These are phyloP conservation scores for Dianthus caryophyllus DNA, from an alignment of 148 eudicot species.

Conservation along the genomic window DNA sequence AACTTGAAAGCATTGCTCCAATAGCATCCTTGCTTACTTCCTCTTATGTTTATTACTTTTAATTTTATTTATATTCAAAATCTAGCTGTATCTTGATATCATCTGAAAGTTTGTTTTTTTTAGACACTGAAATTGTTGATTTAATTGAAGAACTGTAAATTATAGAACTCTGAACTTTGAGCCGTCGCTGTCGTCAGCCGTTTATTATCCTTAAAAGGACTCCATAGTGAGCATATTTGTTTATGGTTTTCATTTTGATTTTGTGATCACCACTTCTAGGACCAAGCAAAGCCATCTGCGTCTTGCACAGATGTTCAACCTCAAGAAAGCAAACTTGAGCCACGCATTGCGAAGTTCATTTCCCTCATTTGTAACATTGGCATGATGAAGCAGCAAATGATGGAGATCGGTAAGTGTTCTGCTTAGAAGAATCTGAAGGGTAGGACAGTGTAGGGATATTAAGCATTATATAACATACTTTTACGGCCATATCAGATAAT, in stretches of 20 bases:
- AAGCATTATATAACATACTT: background rate
- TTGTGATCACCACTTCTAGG: conserved; percentile 36
- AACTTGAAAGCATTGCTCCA: background rate
- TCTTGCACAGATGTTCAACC: conserved; percentile 40
- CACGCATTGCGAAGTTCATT: conserved; percentile 69
- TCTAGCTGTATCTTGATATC: too few species aligned
- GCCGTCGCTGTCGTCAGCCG: background rate
- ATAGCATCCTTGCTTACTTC: background rate
- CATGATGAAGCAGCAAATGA: conserved; percentile 99
- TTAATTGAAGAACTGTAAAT: background rate
- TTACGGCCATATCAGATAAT: background rate
- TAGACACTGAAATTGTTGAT: conserved; percentile 9
- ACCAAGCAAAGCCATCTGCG: conserved; percentile 30
- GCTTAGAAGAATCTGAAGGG: background rate
- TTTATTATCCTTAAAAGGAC: background rate
- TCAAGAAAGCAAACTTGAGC: conserved; percentile 72
- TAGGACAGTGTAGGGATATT: background rate
- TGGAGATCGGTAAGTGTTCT: conserved; percentile 73
- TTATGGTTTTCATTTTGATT: background rate
- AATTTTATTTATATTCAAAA: too few species aligned
- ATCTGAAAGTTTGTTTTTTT: too few species aligned
- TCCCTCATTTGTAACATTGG: conserved; percentile 91
- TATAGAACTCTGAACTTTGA: background rate
- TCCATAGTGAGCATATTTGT: background rate
- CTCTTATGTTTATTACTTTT: background rate